These are phyloP conservation scores for Cymbopogon flexuosus DNA, from an alignment of 202 grass and related monocot species.

Conservation along the genomic window DNA sequence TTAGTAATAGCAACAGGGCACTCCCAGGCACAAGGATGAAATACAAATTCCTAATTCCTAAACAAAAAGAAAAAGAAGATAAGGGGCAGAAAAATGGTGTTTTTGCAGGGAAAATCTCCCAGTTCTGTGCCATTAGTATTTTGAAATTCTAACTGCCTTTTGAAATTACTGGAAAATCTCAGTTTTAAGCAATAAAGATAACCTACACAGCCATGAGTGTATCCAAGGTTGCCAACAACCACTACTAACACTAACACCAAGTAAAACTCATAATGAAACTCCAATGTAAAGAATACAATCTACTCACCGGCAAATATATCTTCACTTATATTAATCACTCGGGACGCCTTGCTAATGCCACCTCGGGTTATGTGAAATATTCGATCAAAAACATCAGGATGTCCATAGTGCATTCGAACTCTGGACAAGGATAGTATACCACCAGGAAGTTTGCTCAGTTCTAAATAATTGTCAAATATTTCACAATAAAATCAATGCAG, in stretches of 20 bases:
- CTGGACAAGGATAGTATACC: slow-evolving; percentile 40
- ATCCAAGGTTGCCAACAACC: background rate
- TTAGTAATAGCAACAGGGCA: background rate
- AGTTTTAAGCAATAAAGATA: background rate
- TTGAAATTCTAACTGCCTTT: background rate
- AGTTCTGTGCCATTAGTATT: background rate
- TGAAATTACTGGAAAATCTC: background rate
- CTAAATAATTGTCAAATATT: background rate
- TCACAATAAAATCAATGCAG: background rate
- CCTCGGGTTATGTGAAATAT: slow-evolving; percentile 99
- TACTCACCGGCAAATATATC: slow-evolving; percentile 86
- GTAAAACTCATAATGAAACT: slow-evolving; percentile 1
- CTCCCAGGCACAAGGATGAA: background rate
- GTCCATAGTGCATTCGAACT: slow-evolving; percentile 98
- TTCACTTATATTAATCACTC: slow-evolving; percentile 98
- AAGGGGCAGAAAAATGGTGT: background rate
- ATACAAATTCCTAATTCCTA: background rate
- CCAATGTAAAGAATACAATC: slow-evolving; percentile 34
- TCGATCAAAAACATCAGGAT: slow-evolving; percentile 98
- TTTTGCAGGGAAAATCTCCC: slow-evolving; percentile 9
- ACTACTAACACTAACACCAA: background rate
- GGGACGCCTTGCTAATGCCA: slow-evolving; percentile 94
- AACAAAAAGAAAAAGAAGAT: background rate
- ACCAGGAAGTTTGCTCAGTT: slow-evolving; percentile 4
- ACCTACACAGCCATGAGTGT: background rate